phyloP scores from a whole-genome alignment of 805 yeast genomes.

The Wickerhamomyces ciferrii region DNA sequence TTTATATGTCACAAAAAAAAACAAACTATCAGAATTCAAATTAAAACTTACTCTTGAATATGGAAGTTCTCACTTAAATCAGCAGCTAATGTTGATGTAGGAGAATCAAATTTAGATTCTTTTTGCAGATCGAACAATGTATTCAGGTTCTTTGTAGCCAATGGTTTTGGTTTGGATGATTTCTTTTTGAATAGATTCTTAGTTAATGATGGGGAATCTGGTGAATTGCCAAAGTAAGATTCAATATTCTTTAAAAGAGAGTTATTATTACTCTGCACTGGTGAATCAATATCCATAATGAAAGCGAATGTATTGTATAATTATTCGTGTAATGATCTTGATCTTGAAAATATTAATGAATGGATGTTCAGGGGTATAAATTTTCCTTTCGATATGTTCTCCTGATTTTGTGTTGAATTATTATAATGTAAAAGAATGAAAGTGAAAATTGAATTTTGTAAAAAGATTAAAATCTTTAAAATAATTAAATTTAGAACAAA shows the following conservation, averaged over 20 bases:
- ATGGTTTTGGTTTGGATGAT: slow-evolving; percentile 6
- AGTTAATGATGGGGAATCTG: slow-evolving; percentile 5
- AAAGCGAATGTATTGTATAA: neutral
- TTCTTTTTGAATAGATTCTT: slow-evolving; percentile 16
- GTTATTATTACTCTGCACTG: neutral
- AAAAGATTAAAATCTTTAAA: too few species aligned
- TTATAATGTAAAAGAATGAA: neutral
- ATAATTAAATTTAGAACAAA: too few species aligned
- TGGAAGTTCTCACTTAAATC: slow-evolving; percentile 33
- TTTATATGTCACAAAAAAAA: slow-evolving; percentile 2
- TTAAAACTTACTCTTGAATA: slow-evolving; percentile 19
- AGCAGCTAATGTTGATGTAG: slow-evolving; percentile 32
- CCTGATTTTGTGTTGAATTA: neutral
- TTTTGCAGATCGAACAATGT: slow-evolving; percentile 26
- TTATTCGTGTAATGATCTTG: too few species aligned
- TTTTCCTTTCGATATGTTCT: neutral
- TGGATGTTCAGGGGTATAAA: neutral
- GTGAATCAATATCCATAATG: neutral
- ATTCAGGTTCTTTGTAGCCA: slow-evolving; percentile 11
- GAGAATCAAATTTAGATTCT: slow-evolving; percentile 34
- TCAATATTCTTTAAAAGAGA: neutral
- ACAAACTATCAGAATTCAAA: neutral
- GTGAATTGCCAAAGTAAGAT: neutral
- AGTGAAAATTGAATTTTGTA: too few species aligned
- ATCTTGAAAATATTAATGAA: neutral